phyloP scores from a whole-genome alignment of 2,329 filamentous ascomycete species.

The Arthrobotrys pseudoclavata region DNA sequence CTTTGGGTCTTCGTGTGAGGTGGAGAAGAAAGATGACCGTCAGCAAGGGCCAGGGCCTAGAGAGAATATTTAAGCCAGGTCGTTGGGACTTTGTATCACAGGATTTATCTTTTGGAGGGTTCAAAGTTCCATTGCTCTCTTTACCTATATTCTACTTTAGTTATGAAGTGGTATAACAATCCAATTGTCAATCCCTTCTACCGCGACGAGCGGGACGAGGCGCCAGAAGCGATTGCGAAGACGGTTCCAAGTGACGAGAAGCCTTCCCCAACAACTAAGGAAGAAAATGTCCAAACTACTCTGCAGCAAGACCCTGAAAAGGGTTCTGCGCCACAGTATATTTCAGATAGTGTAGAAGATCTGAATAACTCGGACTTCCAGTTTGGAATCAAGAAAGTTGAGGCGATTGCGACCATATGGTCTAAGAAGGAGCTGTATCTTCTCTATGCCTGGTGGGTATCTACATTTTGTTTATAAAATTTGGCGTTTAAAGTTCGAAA shows the following conservation, averaged over 20 bases:
- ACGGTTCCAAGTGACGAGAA: not conserved
- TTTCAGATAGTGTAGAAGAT: constrained; percentile 18
- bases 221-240: not conserved
- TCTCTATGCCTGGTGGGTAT: constrained; percentile 66
- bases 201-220: constrained; percentile 36
- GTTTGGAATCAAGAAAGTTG: constrained; percentile 66
- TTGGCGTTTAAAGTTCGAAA: constrained; percentile 20
- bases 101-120: not conserved
- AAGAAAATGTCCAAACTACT: not conserved
- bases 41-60: not conserved
- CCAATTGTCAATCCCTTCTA: constrained; percentile 43
- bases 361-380: constrained; percentile 59
- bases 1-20: not conserved
- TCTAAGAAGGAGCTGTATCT: constrained; percentile 66
- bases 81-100: not conserved
- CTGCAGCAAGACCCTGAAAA: constrained; percentile 19
- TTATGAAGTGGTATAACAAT: constrained; percentile 39
- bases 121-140: not conserved
- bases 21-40: not conserved
- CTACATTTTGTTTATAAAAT: not conserved
- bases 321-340: not conserved
- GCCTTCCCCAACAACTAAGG: not conserved
- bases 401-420: constrained; percentile 67
- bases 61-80: constrained; percentile 6
- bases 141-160: not conserved